phyloP scores from a whole-genome alignment of 2,329 filamentous ascomycete genomes.

The Fusarium incarnatum region DNA sequence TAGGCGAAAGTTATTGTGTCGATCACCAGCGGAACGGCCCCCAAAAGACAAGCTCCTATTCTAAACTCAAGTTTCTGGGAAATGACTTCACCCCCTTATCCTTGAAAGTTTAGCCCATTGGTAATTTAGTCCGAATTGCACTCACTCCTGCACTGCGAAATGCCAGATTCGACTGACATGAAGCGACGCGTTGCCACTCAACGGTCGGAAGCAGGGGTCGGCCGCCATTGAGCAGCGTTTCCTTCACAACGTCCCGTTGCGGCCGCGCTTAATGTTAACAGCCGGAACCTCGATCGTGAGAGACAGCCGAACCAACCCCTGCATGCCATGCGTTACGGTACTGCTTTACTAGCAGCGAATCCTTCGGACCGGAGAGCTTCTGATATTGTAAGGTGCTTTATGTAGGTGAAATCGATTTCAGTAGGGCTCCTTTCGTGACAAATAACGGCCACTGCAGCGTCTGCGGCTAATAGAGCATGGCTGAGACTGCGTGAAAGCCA shows the following conservation, averaged over 20 bases:
- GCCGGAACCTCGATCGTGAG: slow-evolving; percentile 28
- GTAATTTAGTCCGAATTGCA: neutral
- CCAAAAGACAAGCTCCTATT: slow-evolving; percentile 4
- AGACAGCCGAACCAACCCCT: slow-evolving; percentile 14
- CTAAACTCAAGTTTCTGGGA: neutral
- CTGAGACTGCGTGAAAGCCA: slow-evolving; percentile 7
- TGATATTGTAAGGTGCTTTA: slow-evolving; percentile 9
- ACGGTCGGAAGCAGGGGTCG: slow-evolving; percentile 34
- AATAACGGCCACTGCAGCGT: slow-evolving; percentile 1
- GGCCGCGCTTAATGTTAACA: slow-evolving; percentile 28
- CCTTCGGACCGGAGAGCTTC: neutral
- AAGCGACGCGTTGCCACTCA: slow-evolving; percentile 37
- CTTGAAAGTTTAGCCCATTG: neutral
- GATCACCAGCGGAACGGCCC: slow-evolving; percentile 22
- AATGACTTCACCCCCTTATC: slow-evolving; percentile 3
- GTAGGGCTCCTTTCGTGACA: slow-evolving; percentile 20
- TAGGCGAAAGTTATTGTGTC: slow-evolving; percentile 12
- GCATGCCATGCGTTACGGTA: neutral
- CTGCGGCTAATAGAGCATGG: slow-evolving; percentile 17
- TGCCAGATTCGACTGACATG: slow-evolving; percentile 20
- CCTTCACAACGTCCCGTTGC: slow-evolving; percentile 8
- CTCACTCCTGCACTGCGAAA: neutral
- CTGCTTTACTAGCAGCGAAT: neutral
- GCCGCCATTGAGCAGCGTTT: slow-evolving; percentile 27
- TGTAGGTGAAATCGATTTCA: neutral